Base-by-base conservation (phyloP, 1,284 basidiomycete genomes). In the Mrakiaceae sp. region DNA sequence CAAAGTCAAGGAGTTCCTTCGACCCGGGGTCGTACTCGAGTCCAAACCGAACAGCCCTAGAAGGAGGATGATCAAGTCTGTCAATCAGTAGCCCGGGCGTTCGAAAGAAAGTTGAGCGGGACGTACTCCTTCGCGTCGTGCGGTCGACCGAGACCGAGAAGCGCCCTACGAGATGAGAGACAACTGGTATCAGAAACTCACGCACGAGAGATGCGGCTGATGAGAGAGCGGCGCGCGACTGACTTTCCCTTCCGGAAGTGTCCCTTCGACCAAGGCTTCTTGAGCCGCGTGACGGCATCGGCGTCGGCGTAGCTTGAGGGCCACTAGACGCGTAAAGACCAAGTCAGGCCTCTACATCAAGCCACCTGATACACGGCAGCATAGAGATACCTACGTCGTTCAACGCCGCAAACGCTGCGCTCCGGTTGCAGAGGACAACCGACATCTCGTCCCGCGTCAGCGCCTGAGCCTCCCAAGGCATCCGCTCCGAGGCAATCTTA, bases 191-290 rank as follows among this genome's bases (percentile, higher is more conserved):
- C 27, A 27, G 27, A 27, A 27, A 27, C 27, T 27, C 27, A 27
- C 27, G 27, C 27, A 49, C 40, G n/a, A 47, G 16, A n/a, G 16
- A 16, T 54, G 49, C 46, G 5, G 51, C 7, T 49, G 43, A 44
- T 0, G 14, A 3, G 39, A 43, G 7, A 16, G 12, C 11, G 3
- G 3, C 16, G 4, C 43, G 16, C 11, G 59, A 66, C 63, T 44
- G 12, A 43, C 74, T 88, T 88, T 3, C 88, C 90, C 70, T 87
- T 95, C 69, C 95, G 81, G 80, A 95, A 96, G 74, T 98, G 91
- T 0, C 93, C 95, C 75, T 98, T 98, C 70, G 87, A 84, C 95
- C 95, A 98, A 43, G 85, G 85, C 66, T 86, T 81, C 74, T 90
- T 89, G 64, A 97, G 78, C 69, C 84, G 78, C 55, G 95, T 87